These are phyloP conservation scores for Penicillium sp. DNA, from an alignment of 2,329 filamentous ascomycete species.

Conservation along the genomic window DNA sequence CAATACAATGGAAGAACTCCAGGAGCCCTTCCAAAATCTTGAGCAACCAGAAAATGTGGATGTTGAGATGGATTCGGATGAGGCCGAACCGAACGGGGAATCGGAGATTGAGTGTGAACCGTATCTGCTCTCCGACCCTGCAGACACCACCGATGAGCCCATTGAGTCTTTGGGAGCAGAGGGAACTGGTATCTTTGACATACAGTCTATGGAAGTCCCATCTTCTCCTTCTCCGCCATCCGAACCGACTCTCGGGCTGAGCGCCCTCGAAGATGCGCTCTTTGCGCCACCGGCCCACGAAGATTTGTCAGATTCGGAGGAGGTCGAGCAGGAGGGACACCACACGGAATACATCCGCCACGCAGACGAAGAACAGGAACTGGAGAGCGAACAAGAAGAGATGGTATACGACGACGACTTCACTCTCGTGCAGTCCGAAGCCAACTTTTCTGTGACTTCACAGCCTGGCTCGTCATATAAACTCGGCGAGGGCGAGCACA, in stretches of 20 bases:
- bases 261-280: slow-evolving; percentile 3
- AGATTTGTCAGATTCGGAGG: background rate
- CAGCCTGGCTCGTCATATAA: slow-evolving; percentile 21
- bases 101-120: background rate
- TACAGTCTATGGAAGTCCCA: background rate
- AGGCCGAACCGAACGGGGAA: background rate
- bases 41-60: background rate
- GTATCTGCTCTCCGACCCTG: background rate
- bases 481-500: slow-evolving; percentile 13
- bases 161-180: background rate
- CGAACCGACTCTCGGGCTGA: slow-evolving; percentile 4
- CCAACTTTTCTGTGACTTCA: slow-evolving; percentile 8
- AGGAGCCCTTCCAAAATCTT: slow-evolving; percentile 11
- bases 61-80: background rate
- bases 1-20: slow-evolving; percentile 18
- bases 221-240: background rate
- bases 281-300: background rate
- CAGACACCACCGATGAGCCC: background rate
- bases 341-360: background rate
- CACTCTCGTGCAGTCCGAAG: slow-evolving; percentile 17
- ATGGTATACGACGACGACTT: slow-evolving; percentile 18
- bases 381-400: slow-evolving; percentile 12
- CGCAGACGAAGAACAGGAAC: slow-evolving; percentile 15
- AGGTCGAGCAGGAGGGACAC: background rate
- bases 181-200: background rate